Evolutionary conservation across 208 protist species (phyloP), one percentile per base, ranked within the genome.

Genomic region (Wallacemonas collosoma): DNA sequence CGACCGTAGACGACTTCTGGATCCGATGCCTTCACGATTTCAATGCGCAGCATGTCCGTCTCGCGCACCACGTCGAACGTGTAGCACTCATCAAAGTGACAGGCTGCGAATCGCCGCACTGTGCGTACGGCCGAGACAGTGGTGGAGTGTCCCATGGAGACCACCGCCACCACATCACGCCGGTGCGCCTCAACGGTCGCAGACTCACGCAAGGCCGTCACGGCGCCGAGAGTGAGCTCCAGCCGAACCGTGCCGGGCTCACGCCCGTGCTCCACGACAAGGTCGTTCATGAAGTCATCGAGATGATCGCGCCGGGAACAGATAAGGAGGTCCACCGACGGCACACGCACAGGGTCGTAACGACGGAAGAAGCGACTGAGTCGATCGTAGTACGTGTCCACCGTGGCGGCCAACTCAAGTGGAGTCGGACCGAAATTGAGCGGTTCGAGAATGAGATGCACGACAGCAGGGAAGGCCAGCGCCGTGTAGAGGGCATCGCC

Each of bases 41-140:
- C 78, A 56, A 94, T 78, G 71, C 82, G 83, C 3, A 96, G 85
- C 68, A 93, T 83, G 68, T 96, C 91, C 3, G 89, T 96, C 66
- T 94, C 85, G 1, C 87, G 83, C 71, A 86, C 81, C 48, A 96
- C 87, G 64, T 96, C 87, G 71, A 96, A 88, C 38, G 73, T 69
- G 78, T 85, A 93, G 38, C 76, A 79, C 63, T 93, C 83, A 36
- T 82, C 68, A 71, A 96, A 77, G 71, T 72, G 73, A 15, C 77
- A 85, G 47, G 75, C 67, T 12, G 73, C 80, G 68, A 87, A 93
- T 53, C 75, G 77, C 15, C 69, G 65, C 12, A 93, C 85, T 54
- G 71, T 45, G 51, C 81, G 78, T 54, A 75, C 44, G 54, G 74
- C 72, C 36, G 87, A 93, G 48, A 71, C 76, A 43, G 87, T 76